Percentiles rank a stretch among this genome's conserved stretches.
Conservation (phyloP, 768 basidiomycete genomes). For the Termitomyces sp. region DNA sequence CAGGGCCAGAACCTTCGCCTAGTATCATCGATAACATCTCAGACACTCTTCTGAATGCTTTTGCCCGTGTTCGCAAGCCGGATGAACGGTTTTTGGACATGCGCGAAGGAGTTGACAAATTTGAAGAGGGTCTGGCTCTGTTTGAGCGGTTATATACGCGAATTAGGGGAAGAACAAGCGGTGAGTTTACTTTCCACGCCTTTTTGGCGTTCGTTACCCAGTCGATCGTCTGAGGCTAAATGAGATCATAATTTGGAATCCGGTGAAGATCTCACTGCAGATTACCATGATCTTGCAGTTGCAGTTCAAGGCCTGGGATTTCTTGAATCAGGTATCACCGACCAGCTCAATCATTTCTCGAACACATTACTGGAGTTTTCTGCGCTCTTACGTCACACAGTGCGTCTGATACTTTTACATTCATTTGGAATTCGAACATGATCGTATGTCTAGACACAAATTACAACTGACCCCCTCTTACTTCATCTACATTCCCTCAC, state of each 20-base stretch:
- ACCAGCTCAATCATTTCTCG: conserved; percentile 94
- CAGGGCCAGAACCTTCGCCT: conserved; percentile 69
- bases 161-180: conserved; percentile 75
- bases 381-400: conserved; percentile 78
- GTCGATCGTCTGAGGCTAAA: conserved; percentile 73
- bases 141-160: conserved; percentile 81
- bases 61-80: conserved; percentile 92
- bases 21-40: conserved; percentile 93
- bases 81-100: conserved; percentile 93
- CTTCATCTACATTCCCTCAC: conserved; percentile 85
- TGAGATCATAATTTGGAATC: conserved; percentile 76
- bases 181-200: conserved; percentile 46
- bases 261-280: conserved; percentile 89
- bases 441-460: conserved; percentile 57
- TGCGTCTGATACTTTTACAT: conserved; percentile 25
- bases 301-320: conserved; percentile 97
- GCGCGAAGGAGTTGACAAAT: conserved; percentile 90
- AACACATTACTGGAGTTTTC: conserved; percentile 96
- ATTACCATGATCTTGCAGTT: conserved; percentile 96
- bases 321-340: conserved; percentile 97
- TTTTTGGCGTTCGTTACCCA: conserved; percentile 19
- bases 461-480: conserved; percentile 89
- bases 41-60: conserved; percentile 94
- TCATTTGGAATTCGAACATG: not conserved
- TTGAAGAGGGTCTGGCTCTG: conserved; percentile 84